Conservation (phyloP, 2,329 filamentous ascomycete species). For the Penicillium griseofulvum region DNA sequence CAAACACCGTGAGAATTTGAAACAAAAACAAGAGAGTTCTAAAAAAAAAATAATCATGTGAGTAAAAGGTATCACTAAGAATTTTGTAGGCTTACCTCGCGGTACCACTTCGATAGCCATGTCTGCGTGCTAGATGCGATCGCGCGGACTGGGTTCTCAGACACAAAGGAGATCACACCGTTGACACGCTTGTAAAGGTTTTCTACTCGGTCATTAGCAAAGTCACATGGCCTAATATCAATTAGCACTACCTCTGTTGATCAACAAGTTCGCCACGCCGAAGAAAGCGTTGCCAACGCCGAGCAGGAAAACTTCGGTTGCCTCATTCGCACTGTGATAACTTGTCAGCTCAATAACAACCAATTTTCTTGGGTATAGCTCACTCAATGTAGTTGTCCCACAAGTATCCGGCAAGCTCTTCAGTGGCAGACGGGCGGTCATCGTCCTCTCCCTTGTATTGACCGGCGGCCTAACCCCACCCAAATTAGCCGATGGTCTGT, state of each 20-base stretch:
- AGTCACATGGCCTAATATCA: not conserved
- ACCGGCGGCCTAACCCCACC: conserved; percentile 19
- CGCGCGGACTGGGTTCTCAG: conserved; percentile 69
- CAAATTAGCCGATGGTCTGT: not conserved
- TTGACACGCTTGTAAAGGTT: conserved; percentile 65
- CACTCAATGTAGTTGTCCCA: conserved; percentile 96
- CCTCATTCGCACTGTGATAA: conserved; percentile 55
- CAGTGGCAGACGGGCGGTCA: conserved; percentile 56
- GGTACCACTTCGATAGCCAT: conserved; percentile 75
- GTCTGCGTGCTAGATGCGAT: conserved; percentile 75
- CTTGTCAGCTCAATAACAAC: conserved; percentile 1
- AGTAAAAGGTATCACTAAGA: not conserved
- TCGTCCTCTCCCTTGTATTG: conserved; percentile 48
- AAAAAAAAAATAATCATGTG: not conserved
- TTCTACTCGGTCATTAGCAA: conserved; percentile 35
- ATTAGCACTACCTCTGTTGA: conserved; percentile 62
- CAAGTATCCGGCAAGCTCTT: conserved; percentile 77
- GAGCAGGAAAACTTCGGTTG: conserved; percentile 76
- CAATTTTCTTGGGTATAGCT: conserved; percentile 16
- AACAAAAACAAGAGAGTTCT: conserved; percentile 76
- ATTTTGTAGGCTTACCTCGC: conserved; percentile 48
- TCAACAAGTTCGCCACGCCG: conserved; percentile 77
- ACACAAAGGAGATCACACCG: conserved; percentile 78
- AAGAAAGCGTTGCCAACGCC: conserved; percentile 87
- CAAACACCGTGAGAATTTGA: conserved; percentile 73